Base-by-base conservation (phyloP, 2,329 filamentous ascomycete species). In the Sarocladium oryzae region DNA sequence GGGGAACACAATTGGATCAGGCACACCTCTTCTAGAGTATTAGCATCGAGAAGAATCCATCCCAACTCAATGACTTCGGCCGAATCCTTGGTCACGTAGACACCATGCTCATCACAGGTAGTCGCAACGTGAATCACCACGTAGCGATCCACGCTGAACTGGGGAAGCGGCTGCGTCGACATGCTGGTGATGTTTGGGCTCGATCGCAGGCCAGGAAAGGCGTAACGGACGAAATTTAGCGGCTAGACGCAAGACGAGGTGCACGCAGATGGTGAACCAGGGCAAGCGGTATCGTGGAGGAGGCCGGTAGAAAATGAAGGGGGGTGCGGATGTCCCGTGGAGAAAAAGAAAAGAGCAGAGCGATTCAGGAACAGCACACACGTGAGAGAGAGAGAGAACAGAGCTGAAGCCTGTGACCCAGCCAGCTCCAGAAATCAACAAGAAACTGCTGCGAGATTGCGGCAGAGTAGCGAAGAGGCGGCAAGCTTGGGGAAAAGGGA, bases 41-140 rank as follows among this genome's bases (percentile, higher is more conserved):
- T 93, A 58, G 89, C 86, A 68, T 96, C 91, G 56, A 96, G 79
- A 64, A 99, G 75, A 66, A 97, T 96, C 93, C 93, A 99, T 57
- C 92, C 93, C 66, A 99, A 81, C 80, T 99, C 93, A 70, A 99
- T 99, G 59, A 99, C 93, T 76, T 99, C 93, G 56, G 93, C 93
- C 54, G 93, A 97, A 73, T 99, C 93, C 74, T 97, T 97, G 54
- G 93, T 99, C 54, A 99, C 93, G 71, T 99, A 99, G 58, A 99
- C 93, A 56, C 93, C 93, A 73, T 99, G 93, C 71, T 99, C 93
- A 70, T 99, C 93, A 73, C 93, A 99, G 60, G 93, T 99, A 32
- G 93, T 99, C 57, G 93, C 93, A 65, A 97, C 92, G 72, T 99
- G 93, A 69, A 97, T 96, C 65, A 99, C 89, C 59, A 96, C 87